phyloP scores from a whole-genome alignment of 2,329 filamentous ascomycete genomes.

The Aureobasidium namibiae region DNA sequence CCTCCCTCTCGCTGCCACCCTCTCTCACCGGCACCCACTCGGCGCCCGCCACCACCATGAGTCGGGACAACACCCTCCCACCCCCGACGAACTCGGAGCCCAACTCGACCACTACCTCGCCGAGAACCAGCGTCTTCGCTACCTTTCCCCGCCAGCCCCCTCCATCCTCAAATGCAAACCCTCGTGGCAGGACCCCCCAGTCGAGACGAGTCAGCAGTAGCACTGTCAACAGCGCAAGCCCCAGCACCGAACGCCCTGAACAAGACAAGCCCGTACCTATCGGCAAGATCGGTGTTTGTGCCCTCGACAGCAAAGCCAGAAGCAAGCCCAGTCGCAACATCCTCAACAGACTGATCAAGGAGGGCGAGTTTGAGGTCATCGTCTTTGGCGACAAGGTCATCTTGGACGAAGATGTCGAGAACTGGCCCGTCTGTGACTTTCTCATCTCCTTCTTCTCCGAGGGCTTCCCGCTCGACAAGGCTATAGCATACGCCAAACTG shows the following conservation, averaged over 20 bases:
- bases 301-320: slow-evolving; percentile 87
- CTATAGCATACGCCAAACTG: slow-evolving; percentile 87
- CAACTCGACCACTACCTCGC: slow-evolving; percentile 1
- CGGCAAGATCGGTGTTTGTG: slow-evolving; percentile 82
- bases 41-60: background rate
- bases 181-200: slow-evolving; percentile 34
- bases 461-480: slow-evolving; percentile 93
- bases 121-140: background rate
- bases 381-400: slow-evolving; percentile 99
- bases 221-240: slow-evolving; percentile 73
- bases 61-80: background rate
- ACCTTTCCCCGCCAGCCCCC: slow-evolving; percentile 7
- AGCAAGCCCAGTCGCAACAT: slow-evolving; percentile 98
- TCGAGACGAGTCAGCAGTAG: slow-evolving; percentile 75
- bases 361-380: slow-evolving; percentile 89
- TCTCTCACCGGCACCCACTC: background rate
- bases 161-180: background rate
- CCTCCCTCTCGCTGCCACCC: background rate
- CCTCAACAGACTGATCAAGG: slow-evolving; percentile 83
- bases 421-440: slow-evolving; percentile 95
- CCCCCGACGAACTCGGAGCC: background rate
- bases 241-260: slow-evolving; percentile 59
- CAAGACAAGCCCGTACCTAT: slow-evolving; percentile 46
- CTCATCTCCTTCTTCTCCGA: slow-evolving; percentile 98
- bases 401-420: slow-evolving; percentile 89